These are phyloP conservation scores for Gracilaria caudata DNA, from an alignment of 23 red algal species.

Conservation along the genomic window DNA sequence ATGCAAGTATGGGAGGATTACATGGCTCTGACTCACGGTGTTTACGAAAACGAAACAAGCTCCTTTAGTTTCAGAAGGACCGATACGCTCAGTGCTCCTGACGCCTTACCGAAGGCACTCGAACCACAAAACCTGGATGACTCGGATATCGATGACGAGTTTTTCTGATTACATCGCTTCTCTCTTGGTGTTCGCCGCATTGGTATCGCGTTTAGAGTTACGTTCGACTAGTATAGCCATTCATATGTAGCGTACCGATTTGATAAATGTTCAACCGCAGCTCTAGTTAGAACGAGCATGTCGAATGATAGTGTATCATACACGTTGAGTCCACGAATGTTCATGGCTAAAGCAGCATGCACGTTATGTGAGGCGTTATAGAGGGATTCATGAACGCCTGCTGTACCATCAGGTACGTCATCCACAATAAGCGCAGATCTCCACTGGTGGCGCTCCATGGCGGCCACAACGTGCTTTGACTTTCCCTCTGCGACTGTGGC, in stretches of 20 bases:
- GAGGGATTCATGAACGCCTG: slow-evolving; percentile 59
- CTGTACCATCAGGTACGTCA: slow-evolving; percentile 45
- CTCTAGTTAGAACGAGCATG: slow-evolving; percentile 75
- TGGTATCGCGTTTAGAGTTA: neutral
- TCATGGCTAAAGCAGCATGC: slow-evolving; percentile 54
- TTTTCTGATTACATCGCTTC: neutral
- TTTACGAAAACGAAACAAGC: slow-evolving; percentile 9
- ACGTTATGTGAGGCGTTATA: slow-evolving; percentile 63
- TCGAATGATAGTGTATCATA: slow-evolving; percentile 86
- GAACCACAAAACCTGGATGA: slow-evolving; percentile 35
- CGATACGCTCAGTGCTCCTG: slow-evolving; percentile 14
- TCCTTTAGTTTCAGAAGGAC: slow-evolving; percentile 35
- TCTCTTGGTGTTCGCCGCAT: neutral
- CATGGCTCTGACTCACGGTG: slow-evolving; percentile 14
- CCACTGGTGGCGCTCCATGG: slow-evolving; percentile 58
- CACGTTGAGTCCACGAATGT: slow-evolving; percentile 77
- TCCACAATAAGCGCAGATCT: slow-evolving; percentile 78
- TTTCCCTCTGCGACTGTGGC: slow-evolving; percentile 39
- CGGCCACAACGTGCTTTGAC: slow-evolving; percentile 46
- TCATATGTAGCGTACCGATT: slow-evolving; percentile 68
- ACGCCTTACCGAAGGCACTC: slow-evolving; percentile 29
- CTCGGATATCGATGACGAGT: slow-evolving; percentile 15
- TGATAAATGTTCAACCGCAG: slow-evolving; percentile 57
- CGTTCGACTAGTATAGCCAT: slow-evolving; percentile 44
- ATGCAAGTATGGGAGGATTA: slow-evolving; percentile 57